phyloP scores from a whole-genome alignment of 2,329 filamentous ascomycete genomes.

The Thielaviopsis musarum region DNA sequence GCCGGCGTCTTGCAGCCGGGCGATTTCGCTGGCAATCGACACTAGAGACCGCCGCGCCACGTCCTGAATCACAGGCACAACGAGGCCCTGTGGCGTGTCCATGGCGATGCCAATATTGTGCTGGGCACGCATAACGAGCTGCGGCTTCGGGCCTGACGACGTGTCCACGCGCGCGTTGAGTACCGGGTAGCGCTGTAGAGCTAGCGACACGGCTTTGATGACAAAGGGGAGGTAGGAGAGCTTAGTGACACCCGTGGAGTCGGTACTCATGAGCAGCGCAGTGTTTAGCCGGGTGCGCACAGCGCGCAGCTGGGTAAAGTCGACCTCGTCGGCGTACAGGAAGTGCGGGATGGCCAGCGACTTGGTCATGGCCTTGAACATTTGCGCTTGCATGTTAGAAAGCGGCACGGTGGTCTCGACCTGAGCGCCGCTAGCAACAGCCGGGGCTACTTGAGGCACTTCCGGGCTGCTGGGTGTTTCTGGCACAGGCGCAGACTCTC shows the following conservation, averaged over 20 bases:
- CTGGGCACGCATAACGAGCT: slow-evolving; percentile 58
- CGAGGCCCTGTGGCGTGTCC: slow-evolving; percentile 73
- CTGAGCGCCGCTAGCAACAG: slow-evolving; percentile 29
- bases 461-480: slow-evolving; percentile 9
- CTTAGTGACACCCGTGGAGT: slow-evolving; percentile 33
- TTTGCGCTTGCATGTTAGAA: slow-evolving; percentile 67
- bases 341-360: slow-evolving; percentile 89
- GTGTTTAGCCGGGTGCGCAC: slow-evolving; percentile 62
- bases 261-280: slow-evolving; percentile 34
- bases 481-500: slow-evolving; percentile 23
- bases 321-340: slow-evolving; percentile 79
- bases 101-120: slow-evolving; percentile 96
- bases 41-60: slow-evolving; percentile 62
- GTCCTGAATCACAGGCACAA: slow-evolving; percentile 84
- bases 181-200: slow-evolving; percentile 64
- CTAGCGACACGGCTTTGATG: slow-evolving; percentile 83
- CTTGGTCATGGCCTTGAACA: slow-evolving; percentile 96
- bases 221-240: slow-evolving; percentile 88
- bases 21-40: slow-evolving; percentile 61
- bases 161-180: slow-evolving; percentile 74
- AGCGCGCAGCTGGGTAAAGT: slow-evolving; percentile 57
- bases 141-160: slow-evolving; percentile 43
- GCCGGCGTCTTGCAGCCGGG: slow-evolving; percentile 56
- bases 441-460: slow-evolving; percentile 14
- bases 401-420: slow-evolving; percentile 53